Conservation (phyloP, 441 rosid species). For the Biscutella laevigata region DNA sequence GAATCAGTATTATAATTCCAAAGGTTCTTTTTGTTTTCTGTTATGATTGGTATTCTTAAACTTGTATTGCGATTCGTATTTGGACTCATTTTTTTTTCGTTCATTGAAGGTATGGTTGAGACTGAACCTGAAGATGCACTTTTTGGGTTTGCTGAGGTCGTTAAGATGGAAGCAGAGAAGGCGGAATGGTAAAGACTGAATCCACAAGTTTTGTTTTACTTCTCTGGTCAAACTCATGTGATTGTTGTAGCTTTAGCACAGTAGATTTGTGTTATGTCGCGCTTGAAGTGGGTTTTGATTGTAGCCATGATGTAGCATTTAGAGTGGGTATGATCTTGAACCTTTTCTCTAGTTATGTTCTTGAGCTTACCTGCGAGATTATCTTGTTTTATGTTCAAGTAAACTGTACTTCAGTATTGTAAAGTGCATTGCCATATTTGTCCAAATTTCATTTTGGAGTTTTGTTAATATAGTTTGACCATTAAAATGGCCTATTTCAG, state of each 20-base stretch:
- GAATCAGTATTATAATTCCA: slow-evolving; percentile 90
- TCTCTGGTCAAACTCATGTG: background rate
- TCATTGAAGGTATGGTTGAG: slow-evolving; percentile 61
- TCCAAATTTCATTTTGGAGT: background rate
- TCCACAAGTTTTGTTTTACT: background rate
- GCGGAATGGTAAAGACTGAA: slow-evolving; percentile 94
- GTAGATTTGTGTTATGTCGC: background rate
- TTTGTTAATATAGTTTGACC: slow-evolving; percentile 1
- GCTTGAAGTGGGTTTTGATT: background rate
- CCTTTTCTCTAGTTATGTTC: background rate
- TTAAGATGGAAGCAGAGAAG: slow-evolving; percentile 92
- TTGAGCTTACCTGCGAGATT: background rate
- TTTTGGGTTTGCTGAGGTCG: slow-evolving; percentile 89
- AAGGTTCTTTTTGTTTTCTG: slow-evolving; percentile 37
- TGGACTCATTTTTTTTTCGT: background rate
- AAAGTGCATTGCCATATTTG: background rate
- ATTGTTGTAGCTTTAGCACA: background rate
- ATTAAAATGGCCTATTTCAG: slow-evolving; percentile 27
- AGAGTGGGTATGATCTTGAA: too few species aligned
- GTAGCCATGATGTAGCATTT: too few species aligned
- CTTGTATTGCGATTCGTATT: background rate
- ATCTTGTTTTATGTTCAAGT: background rate
- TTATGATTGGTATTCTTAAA: background rate
- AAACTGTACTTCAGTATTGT: background rate
- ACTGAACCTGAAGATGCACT: slow-evolving; percentile 92